Evolutionary conservation across 225 moss, liverwort and hornwort genomes (phyloP).

Genomic region (Thuidium tamariscinum): DNA sequence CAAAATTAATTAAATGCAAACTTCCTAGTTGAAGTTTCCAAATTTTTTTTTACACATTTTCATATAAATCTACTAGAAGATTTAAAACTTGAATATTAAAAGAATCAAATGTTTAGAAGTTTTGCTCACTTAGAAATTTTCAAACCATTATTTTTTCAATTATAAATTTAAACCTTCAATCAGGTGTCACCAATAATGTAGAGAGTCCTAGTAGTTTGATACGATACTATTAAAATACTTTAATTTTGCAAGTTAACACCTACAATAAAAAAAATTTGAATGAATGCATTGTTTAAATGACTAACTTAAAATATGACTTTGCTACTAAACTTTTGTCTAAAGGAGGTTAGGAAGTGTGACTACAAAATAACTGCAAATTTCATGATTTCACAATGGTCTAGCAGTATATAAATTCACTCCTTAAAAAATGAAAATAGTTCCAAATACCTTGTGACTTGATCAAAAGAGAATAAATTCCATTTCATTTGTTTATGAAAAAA

Average conservation of each 20-base stretch:
- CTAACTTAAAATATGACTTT: too few species aligned
- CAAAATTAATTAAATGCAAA: too few species aligned
- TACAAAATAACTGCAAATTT: background rate
- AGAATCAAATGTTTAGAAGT: background rate
- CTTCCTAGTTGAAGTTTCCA: too few species aligned
- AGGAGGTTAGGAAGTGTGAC: too few species aligned
- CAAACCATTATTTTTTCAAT: background rate
- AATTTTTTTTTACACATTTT: background rate
- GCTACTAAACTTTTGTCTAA: too few species aligned
- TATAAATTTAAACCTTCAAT: background rate
- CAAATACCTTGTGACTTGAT: background rate
- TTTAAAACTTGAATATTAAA: rapidly evolving
- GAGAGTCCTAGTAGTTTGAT: rapidly evolving
- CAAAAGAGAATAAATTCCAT: too few species aligned
- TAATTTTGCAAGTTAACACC: background rate
- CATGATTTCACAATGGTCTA: too few species aligned
- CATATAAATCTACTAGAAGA: rapidly evolving
- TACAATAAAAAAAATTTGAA: background rate
- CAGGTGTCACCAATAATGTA: rapidly evolving
- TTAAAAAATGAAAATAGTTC: background rate
- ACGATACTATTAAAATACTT: background rate
- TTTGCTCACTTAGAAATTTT: background rate
- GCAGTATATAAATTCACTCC: background rate
- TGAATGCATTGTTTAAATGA: background rate
- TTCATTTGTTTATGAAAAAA: too few species aligned